Evolutionary conservation across 73 alveolate genomes (phyloP).

Genomic region (Paramecium primaurelia): DNA sequence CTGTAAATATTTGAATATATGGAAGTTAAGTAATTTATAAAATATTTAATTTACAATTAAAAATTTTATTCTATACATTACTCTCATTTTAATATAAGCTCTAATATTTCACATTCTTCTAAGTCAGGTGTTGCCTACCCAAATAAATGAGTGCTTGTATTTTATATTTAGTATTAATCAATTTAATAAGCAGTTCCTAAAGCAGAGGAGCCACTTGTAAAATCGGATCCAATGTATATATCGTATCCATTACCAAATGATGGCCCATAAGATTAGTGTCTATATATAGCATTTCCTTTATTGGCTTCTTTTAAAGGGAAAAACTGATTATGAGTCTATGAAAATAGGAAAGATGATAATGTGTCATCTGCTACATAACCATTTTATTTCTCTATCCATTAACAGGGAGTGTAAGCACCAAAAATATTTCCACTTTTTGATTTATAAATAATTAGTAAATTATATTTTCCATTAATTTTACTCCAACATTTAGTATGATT

Average conservation of each 20-base stretch:
- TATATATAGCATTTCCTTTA: not conserved
- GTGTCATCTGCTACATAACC: not conserved
- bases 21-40: too few relatives aligned
- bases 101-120: not conserved
- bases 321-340: not conserved
- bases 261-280: not conserved
- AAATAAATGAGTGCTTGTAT: not conserved
- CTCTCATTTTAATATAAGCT: not conserved
- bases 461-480: not conserved
- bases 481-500: not conserved
- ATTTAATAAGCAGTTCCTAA: constrained; percentile 8
- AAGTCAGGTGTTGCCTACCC: not conserved
- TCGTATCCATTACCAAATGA: constrained; percentile 32
- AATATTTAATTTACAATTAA: too few relatives aligned
- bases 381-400: not conserved
- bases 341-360: not conserved
- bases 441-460: not conserved
- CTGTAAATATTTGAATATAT: too few relatives aligned
- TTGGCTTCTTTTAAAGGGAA: not conserved
- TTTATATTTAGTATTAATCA: not conserved
- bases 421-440: not conserved
- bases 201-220: not conserved
- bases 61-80: too few relatives aligned
- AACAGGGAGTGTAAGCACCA: constrained; percentile 31
- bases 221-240: not conserved